These are phyloP conservation scores for Lablab purpureus DNA, from an alignment of 306 rosid genomes.

Conservation along the genomic window DNA sequence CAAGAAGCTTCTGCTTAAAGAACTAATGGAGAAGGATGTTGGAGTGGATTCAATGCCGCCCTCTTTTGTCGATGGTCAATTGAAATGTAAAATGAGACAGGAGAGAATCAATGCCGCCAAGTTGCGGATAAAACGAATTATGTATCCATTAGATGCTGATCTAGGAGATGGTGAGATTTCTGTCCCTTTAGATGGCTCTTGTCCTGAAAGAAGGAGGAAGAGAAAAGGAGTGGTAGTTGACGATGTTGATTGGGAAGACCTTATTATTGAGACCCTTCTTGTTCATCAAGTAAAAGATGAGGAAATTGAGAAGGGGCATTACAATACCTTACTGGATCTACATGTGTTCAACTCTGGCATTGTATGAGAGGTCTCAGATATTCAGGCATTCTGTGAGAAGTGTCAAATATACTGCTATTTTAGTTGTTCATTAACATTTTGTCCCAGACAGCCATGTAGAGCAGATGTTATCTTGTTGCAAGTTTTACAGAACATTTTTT, in stretches of 20 bases:
- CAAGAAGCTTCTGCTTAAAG: slow-evolving; percentile 2
- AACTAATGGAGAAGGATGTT: neutral
- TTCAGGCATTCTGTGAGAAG: slow-evolving; percentile 30
- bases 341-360: slow-evolving; percentile 66
- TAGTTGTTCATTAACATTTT: neutral
- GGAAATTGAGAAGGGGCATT: slow-evolving; percentile 83
- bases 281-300: slow-evolving; percentile 73
- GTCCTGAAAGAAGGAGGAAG: slow-evolving; percentile 56
- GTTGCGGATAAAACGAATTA: slow-evolving; percentile 1
- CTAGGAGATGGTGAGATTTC: neutral
- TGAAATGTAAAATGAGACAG: slow-evolving; percentile 15
- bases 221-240: slow-evolving; percentile 50
- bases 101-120: slow-evolving; percentile 16
- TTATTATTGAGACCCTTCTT: slow-evolving; percentile 75
- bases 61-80: neutral
- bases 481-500: neutral
- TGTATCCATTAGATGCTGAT: neutral
- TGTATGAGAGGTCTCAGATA: slow-evolving; percentile 16
- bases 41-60: slow-evolving; percentile 13
- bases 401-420: neutral
- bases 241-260: slow-evolving; percentile 79
- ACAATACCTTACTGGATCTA: slow-evolving; percentile 66
- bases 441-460: neutral
- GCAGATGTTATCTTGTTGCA: neutral
- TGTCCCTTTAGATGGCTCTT: neutral